Base-by-base conservation (phyloP, 2,329 filamentous ascomycete species). In the Teratosphaeria gauchensis region DNA sequence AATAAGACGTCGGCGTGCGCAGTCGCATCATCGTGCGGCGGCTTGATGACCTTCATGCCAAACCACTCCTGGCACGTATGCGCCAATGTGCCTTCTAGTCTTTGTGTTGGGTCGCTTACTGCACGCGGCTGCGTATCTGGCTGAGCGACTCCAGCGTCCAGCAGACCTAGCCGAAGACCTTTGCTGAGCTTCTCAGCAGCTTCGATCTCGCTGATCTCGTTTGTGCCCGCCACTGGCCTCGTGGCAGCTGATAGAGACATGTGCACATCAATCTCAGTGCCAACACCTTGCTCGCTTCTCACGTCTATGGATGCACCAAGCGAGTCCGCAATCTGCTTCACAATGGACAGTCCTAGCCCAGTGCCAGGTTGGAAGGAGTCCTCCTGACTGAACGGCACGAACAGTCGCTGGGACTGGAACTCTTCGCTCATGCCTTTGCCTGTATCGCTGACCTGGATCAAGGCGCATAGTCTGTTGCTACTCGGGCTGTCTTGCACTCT, bases 301-400 rank as follows among this genome's bases (percentile, higher is more conserved):
- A 88, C 77, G 8, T 82, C 77, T 51, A 88, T 82, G 6, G 74
- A 77, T 0, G 85, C 85, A 31, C 79, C 78, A 0, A 88, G 72
- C 30, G 82, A 80, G 53, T 81, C 78, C 16, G 87, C 80, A 6
- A 89, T 82, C 14, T 60, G 71, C 63, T 67, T 77, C 71, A 88
- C 85, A 8, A 89, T 81, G 48, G 82, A 84, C 28, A 89, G 69
- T 0, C 86, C 86, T 0, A 89, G 74, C 0, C 86, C 86, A 0
- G 82, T 82, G 0, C 86, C 85, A 0, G 80, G 78, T 0, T 80
- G 76, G 1, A 88, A 71, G 0, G 75, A 71, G 52, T 87, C 78
- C 65, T 88, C 86, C 61, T 89, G 86, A 0, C 76, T 72, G 61
- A 88, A 88, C 0, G 84, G 82, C 0, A 79, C 82, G 65, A 84